A percentile compares a stretch with the other conserved stretches of the same genome.
phyloP scores from a whole-genome alignment of 2,329 filamentous ascomycete genomes.

The Lachnellula subtilissima region DNA sequence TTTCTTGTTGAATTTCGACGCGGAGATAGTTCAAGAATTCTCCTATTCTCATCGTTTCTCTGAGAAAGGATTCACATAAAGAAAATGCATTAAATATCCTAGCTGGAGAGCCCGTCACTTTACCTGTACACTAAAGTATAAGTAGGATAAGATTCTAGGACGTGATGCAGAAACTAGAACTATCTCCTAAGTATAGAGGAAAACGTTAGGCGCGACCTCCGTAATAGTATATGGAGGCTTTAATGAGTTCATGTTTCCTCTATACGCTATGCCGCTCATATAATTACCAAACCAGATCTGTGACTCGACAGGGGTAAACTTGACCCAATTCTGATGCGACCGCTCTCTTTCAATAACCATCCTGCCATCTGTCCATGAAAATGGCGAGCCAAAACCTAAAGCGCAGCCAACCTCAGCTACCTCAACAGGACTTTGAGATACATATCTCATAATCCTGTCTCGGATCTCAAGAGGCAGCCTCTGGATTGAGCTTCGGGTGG shows the following conservation, averaged over 20 bases:
- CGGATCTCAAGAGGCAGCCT: not conserved
- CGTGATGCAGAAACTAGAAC: too few species aligned
- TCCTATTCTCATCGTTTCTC: too few species aligned
- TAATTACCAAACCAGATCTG: not conserved
- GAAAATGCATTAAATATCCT: too few species aligned
- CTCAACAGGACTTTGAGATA: not conserved
- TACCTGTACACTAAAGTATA: too few species aligned
- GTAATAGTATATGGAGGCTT: too few species aligned
- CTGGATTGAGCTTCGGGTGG: not conserved
- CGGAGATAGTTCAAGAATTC: too few species aligned
- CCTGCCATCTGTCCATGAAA: not conserved
- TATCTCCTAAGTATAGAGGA: too few species aligned
- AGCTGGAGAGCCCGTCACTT: too few species aligned
- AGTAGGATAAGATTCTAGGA: too few species aligned
- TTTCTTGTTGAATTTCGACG: too few species aligned
- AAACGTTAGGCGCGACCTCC: too few species aligned
- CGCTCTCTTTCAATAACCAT: not conserved
- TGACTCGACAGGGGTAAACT: not conserved
- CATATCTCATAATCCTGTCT: not conserved
- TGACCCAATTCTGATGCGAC: not conserved
- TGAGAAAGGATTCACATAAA: too few species aligned
- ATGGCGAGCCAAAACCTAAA: not conserved
- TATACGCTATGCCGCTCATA: not conserved
- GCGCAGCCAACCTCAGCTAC: not conserved
- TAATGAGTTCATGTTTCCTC: not conserved